Evolutionary conservation across 2,329 filamentous ascomycete genomes (phyloP).

Genomic region (Colletotrichum gigasporum): DNA sequence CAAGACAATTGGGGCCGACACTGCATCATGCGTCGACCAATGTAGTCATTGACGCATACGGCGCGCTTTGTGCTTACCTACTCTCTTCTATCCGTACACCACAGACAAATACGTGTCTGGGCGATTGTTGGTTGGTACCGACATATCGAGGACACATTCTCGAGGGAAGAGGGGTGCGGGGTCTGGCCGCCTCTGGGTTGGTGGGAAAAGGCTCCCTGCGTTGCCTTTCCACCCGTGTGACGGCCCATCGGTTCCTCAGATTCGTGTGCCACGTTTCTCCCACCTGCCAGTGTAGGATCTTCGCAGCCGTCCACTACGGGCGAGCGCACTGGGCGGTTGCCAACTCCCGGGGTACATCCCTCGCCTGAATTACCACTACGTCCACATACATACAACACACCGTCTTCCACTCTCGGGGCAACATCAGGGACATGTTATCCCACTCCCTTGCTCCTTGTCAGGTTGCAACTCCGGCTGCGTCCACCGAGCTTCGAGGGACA

Average conservation of each 20-base stretch:
- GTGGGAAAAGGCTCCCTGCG: conserved; percentile 24
- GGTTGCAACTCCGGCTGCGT: neutral
- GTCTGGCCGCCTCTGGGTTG: conserved; percentile 2
- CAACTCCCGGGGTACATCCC: neutral
- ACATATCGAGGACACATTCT: neutral
- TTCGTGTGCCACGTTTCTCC: conserved; percentile 32
- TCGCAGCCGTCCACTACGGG: conserved; percentile 4
- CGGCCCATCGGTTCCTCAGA: conserved; percentile 29
- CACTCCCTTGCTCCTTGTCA: neutral
- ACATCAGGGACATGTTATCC: neutral
- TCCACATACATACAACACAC: neutral
- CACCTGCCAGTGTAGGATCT: conserved; percentile 30
- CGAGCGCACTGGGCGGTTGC: conserved; percentile 4
- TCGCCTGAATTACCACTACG: neutral
- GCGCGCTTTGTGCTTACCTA: neutral
- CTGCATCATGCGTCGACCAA: neutral
- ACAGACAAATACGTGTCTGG: neutral
- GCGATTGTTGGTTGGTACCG: neutral
- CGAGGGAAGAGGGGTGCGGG: conserved; percentile 5
- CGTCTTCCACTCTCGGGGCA: conserved; percentile 1
- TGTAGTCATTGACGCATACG: neutral
- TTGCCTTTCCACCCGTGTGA: conserved; percentile 17
- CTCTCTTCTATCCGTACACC: neutral
- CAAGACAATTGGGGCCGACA: neutral
- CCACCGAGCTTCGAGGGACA: neutral